phyloP scores from a whole-genome alignment of 2,329 filamentous ascomycete genomes.

The Fusarium compactum region DNA sequence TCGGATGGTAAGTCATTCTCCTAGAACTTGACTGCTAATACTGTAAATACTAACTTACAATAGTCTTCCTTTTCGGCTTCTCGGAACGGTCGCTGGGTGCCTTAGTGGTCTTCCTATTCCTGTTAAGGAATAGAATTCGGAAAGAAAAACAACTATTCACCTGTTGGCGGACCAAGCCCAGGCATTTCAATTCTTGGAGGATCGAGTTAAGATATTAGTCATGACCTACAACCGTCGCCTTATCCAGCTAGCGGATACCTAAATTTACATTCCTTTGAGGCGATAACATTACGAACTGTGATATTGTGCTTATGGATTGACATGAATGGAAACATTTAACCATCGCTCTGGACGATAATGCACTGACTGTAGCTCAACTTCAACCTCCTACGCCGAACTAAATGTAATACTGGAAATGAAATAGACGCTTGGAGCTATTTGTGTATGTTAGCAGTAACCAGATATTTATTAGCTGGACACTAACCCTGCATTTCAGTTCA shows the following conservation, averaged over 20 bases:
- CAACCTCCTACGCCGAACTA: no score
- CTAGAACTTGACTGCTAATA: accelerated
- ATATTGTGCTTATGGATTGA: not conserved
- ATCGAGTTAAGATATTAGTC: not conserved
- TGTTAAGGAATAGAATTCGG: not conserved
- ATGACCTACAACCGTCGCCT: not conserved
- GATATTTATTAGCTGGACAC: no score
- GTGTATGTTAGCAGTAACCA: no score
- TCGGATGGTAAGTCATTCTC: not conserved
- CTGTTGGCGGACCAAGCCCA: no score
- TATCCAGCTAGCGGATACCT: slow-evolving; percentile 3
- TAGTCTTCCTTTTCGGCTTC: accelerated
- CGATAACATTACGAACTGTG: not conserved
- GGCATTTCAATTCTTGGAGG: not conserved
- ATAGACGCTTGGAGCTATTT: no score
- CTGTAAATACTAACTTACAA: accelerated
- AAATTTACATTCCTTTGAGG: not conserved
- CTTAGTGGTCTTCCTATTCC: accelerated
- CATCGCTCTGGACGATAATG: no score
- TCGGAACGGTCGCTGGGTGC: accelerated
- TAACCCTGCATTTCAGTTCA: no score
- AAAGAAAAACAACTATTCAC: accelerated
- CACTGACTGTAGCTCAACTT: no score
- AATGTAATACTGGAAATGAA: no score
- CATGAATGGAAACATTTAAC: no score